Conservation (phyloP, 1,139 yeast species). For the Ogataea hybrid region DNA sequence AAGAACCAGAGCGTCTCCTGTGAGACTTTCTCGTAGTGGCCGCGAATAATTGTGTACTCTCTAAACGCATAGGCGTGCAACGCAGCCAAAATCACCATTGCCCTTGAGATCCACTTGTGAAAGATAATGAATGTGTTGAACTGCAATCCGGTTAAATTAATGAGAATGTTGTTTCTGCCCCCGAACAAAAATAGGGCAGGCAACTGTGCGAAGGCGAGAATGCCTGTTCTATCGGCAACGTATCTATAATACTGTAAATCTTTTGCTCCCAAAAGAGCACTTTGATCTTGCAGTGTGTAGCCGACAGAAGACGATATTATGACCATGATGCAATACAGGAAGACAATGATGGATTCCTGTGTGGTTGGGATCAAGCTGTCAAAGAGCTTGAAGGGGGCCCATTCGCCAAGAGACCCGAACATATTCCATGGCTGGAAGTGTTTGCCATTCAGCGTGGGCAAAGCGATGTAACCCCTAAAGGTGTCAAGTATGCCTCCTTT, state of each 20-base stretch:
- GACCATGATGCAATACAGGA: constrained; percentile 19
- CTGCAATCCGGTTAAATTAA: constrained; percentile 60
- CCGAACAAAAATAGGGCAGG: constrained; percentile 51
- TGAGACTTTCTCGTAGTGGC: constrained; percentile 8
- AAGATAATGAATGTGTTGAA: constrained; percentile 53
- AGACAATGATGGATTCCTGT: constrained; percentile 23
- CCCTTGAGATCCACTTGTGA: constrained; percentile 60
- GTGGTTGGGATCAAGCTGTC: constrained; percentile 27
- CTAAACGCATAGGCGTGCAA: constrained; percentile 29
- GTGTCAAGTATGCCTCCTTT: constrained; percentile 6
- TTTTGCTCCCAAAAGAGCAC: constrained; percentile 41
- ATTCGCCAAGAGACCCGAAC: constrained; percentile 11
- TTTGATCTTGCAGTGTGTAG: constrained; percentile 42
- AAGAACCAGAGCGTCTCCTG: constrained; percentile 15
- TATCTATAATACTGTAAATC: constrained; percentile 49
- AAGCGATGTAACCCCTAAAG: constrained; percentile 15
- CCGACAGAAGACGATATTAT: constrained; percentile 31
- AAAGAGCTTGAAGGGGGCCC: constrained; percentile 10
- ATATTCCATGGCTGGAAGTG: constrained; percentile 25
- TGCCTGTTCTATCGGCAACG: constrained; percentile 48
- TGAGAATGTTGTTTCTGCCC: constrained; percentile 61
- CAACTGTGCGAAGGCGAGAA: constrained; percentile 43
- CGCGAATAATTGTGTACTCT: constrained; percentile 9
- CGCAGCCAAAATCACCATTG: constrained; percentile 35
- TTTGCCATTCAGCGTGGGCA: constrained; percentile 22